phyloP scores from a whole-genome alignment of 352 stramenopile species.

The Phytophthora colocasiae region DNA sequence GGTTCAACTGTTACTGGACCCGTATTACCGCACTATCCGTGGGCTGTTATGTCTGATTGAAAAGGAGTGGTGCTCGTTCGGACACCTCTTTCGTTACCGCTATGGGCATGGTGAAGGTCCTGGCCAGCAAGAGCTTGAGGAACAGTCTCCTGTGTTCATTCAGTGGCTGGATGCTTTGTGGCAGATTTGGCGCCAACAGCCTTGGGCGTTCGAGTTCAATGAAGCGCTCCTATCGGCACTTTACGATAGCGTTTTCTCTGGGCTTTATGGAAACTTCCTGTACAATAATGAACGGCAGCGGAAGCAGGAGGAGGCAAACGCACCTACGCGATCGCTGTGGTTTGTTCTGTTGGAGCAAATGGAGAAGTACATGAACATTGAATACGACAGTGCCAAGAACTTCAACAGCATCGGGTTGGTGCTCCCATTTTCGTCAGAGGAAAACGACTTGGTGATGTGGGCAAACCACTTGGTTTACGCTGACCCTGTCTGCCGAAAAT shows the following conservation, averaged over 20 bases:
- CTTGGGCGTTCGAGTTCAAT: constrained; percentile 99
- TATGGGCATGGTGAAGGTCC: constrained; percentile 95
- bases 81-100: constrained; percentile 98
- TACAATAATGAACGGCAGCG: constrained; percentile 95
- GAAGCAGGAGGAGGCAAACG: constrained; percentile 63
- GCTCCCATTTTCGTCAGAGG: constrained; percentile 81
- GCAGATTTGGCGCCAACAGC: constrained; percentile 97
- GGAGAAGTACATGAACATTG: constrained; percentile 80
- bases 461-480: constrained; percentile 82
- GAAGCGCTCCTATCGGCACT: constrained; percentile 91
- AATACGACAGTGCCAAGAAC: constrained; percentile 88
- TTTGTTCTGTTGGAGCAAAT: constrained; percentile 61
- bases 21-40: constrained; percentile 97
- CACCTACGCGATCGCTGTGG: constrained; percentile 80
- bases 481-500: constrained; percentile 88
- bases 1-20: constrained; percentile 97
- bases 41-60: constrained; percentile 97
- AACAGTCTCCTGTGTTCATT: constrained; percentile 98
- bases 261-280: constrained; percentile 97
- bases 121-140: constrained; percentile 94
- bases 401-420: constrained; percentile 87
- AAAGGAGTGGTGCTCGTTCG: constrained; percentile 99
- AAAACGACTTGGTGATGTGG: constrained; percentile 88
- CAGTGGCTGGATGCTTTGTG: constrained; percentile 99
- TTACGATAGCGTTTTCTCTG: constrained; percentile 97